Evolutionary conservation across 257 asterid genomes (phyloP).

Genomic region (Prunella vulgaris): DNA sequence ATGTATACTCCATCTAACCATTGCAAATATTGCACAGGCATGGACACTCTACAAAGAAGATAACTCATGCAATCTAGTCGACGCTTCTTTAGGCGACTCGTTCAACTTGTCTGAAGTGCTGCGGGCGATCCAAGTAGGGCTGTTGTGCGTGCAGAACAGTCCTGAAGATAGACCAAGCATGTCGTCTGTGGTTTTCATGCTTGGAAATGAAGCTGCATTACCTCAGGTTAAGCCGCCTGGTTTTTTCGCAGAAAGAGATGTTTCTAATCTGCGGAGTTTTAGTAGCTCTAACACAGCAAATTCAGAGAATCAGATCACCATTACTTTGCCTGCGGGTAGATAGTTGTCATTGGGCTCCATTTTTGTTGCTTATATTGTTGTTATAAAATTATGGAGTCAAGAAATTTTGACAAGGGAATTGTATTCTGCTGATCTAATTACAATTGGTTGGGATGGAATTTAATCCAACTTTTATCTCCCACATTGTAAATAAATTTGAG

Average conservation of each 20-base stretch:
- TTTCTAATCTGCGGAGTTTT: not conserved
- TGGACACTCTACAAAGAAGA: not conserved
- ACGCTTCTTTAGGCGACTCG: not conserved
- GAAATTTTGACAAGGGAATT: not conserved
- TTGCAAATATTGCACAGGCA: not conserved
- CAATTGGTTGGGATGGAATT: not conserved
- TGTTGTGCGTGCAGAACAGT: not conserved
- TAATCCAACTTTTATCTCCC: too few species aligned
- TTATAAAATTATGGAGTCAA: not conserved
- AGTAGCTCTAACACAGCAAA: not conserved
- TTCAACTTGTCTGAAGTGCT: not conserved
- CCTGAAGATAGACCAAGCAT: slow-evolving; percentile 14
- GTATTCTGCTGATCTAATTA: not conserved
- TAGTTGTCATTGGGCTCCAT: not conserved
- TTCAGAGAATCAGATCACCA: slow-evolving; percentile 3
- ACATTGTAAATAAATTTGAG: not conserved
- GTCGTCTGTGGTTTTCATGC: slow-evolving; percentile 12
- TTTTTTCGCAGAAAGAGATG: not conserved
- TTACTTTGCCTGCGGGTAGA: not conserved
- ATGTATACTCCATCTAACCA: not conserved
- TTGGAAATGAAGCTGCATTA: slow-evolving; percentile 3
- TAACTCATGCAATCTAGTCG: not conserved
- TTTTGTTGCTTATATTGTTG: not conserved
- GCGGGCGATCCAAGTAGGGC: not conserved
- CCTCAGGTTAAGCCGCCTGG: slow-evolving; percentile 4